These are phyloP conservation scores for Naganishia kalamii DNA, from an alignment of 768 basidiomycete species.

Conservation along the genomic window DNA sequence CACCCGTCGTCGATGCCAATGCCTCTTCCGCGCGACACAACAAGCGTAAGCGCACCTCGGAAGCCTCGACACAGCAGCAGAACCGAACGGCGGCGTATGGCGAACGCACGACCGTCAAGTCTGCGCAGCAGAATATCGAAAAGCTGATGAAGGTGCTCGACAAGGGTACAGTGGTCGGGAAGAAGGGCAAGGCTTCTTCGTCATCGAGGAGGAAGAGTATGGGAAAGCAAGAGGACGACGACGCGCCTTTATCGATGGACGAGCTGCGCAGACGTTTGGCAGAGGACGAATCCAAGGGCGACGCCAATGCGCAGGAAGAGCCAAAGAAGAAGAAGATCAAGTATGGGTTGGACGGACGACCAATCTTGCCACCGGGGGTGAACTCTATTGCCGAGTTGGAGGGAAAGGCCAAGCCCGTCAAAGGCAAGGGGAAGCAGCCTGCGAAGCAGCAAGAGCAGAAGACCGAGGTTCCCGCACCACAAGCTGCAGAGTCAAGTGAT, in stretches of 20 bases:
- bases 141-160: constrained; percentile 41
- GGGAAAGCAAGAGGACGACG: background rate
- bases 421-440: background rate
- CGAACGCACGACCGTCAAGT: constrained; percentile 24
- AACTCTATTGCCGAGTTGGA: background rate
- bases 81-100: constrained; percentile 5
- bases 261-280: background rate
- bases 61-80: background rate
- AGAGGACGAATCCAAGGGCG: constrained; percentile 2
- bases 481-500: constrained; percentile 14
- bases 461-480: constrained; percentile 11
- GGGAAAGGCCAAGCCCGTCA: background rate
- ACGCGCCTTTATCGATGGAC: background rate
- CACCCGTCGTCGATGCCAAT: constrained; percentile 2
- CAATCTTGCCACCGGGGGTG: background rate
- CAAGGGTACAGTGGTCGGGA: constrained; percentile 22
- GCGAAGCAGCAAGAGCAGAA: background rate
- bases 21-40: background rate
- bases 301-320: background rate
- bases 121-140: constrained; percentile 38
- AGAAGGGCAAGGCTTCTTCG: background rate
- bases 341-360: constrained; percentile 19
- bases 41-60: constrained; percentile 1
- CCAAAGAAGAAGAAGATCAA: constrained; percentile 21
- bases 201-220: background rate